Evolutionary conservation across 2,329 filamentous ascomycete genomes (phyloP).

Genomic region (Ilyonectria sp.): DNA sequence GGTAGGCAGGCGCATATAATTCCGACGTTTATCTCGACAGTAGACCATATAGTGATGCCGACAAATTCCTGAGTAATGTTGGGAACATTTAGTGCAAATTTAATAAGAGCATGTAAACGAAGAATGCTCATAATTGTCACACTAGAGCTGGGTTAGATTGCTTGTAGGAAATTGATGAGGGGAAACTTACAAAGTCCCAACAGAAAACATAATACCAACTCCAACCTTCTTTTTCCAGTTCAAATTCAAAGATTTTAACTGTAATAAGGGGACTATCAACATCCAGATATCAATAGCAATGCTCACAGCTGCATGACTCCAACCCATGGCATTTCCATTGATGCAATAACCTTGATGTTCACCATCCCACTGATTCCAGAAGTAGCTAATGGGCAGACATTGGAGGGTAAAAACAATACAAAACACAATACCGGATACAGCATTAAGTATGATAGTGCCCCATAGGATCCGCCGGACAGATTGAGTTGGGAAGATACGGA

Average conservation of each 20-base stretch:
- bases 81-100: too few species aligned
- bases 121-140: too few species aligned
- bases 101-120: too few species aligned
- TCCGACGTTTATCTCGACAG: too few species aligned
- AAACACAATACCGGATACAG: constrained; percentile 59
- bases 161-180: too few species aligned
- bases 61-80: too few species aligned
- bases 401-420: constrained; percentile 63
- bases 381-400: constrained; percentile 65
- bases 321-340: constrained; percentile 64
- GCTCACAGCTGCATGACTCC: constrained; percentile 66
- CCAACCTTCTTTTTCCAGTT: constrained; percentile 44
- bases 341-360: constrained; percentile 63
- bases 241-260: constrained; percentile 59
- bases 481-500: constrained; percentile 65
- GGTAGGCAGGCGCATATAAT: too few species aligned
- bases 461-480: constrained; percentile 58
- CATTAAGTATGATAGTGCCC: constrained; percentile 57
- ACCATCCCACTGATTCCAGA: constrained; percentile 69
- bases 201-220: constrained; percentile 66
- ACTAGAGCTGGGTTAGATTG: too few species aligned
- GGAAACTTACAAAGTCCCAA: constrained; percentile 57
- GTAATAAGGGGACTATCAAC: constrained; percentile 64
- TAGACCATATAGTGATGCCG: too few species aligned
- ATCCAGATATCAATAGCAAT: constrained; percentile 70